Percentiles rank a stretch among this genome's conserved stretches.
phyloP scores from a whole-genome alignment of 139 green algal genomes.

The Closterium sp. region DNA sequence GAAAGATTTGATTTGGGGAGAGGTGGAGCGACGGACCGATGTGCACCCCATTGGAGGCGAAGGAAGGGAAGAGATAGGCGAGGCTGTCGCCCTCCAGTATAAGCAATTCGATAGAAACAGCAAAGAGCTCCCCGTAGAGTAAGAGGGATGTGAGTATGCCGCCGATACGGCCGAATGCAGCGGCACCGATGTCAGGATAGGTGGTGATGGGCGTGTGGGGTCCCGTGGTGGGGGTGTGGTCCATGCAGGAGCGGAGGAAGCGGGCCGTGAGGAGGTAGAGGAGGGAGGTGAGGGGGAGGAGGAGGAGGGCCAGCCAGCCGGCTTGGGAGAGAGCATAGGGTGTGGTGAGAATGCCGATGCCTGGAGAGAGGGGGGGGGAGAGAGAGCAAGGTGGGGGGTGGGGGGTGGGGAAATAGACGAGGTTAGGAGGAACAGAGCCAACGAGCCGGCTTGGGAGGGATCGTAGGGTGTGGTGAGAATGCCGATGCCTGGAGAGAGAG shows the following conservation, averaged over 20 bases:
- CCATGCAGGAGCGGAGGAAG: constrained; percentile 21
- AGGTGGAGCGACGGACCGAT: not conserved
- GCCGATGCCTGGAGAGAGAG: not conserved
- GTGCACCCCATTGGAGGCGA: not conserved
- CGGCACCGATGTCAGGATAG: constrained; percentile 42
- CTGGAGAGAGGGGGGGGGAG: constrained; percentile 2
- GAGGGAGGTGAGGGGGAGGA: constrained; percentile 26
- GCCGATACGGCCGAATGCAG: constrained; percentile 34
- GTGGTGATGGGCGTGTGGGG: not conserved
- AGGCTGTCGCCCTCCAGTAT: constrained; percentile 44
- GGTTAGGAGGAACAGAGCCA: not conserved
- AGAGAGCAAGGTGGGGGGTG: not conserved
- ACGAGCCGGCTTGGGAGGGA: not conserved
- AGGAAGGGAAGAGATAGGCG: constrained; percentile 10
- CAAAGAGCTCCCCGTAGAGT: constrained; percentile 14
- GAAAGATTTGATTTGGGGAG: constrained; percentile 14
- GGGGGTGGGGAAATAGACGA: too few species aligned
- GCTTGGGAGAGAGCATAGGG: constrained; percentile 24
- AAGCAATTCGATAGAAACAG: constrained; percentile 25
- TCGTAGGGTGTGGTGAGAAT: not conserved
- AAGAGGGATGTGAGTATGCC: not conserved
- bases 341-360: constrained; percentile 39
- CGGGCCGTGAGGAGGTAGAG: constrained; percentile 32
- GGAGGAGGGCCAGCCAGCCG: constrained; percentile 20
- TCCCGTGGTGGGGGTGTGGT: not conserved